phyloP scores from a whole-genome alignment of 164 flowering plant species.

The Buxus sempervirens region DNA sequence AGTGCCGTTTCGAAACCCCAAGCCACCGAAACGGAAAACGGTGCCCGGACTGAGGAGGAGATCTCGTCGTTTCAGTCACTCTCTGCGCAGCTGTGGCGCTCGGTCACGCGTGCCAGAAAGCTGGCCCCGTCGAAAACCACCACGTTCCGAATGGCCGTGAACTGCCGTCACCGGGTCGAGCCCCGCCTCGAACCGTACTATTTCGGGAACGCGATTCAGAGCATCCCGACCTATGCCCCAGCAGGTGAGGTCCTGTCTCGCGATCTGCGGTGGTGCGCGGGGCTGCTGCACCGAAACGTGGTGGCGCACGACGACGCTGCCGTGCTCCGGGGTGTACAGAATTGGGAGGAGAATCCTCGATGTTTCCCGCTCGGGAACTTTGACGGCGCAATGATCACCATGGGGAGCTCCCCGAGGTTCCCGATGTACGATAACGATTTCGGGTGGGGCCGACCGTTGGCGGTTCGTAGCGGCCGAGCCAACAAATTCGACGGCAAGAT shows the following conservation, averaged over 20 bases:
- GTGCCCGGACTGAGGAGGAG: slow-evolving; percentile 33
- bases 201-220: slow-evolving; percentile 87
- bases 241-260: slow-evolving; percentile 43
- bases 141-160: slow-evolving; percentile 90
- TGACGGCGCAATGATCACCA: slow-evolving; percentile 65
- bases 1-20: slow-evolving; percentile 7
- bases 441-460: slow-evolving; percentile 71
- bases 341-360: slow-evolving; percentile 53
- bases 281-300: slow-evolving; percentile 46
- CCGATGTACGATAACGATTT: slow-evolving; percentile 75
- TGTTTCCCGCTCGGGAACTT: slow-evolving; percentile 56
- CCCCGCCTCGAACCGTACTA: slow-evolving; percentile 59
- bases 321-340: slow-evolving; percentile 42
- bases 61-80: slow-evolving; percentile 92
- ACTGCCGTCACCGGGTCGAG: slow-evolving; percentile 74
- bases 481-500: slow-evolving; percentile 74
- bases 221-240: slow-evolving; percentile 47
- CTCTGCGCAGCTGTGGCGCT: slow-evolving; percentile 74
- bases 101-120: slow-evolving; percentile 71
- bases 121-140: slow-evolving; percentile 36
- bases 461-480: slow-evolving; percentile 58
- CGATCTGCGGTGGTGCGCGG: slow-evolving; percentile 45
- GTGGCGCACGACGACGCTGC: slow-evolving; percentile 42
- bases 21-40: neutral
- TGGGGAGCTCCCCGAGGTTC: slow-evolving; percentile 74